Evolutionary conservation across 345 rosid species (phyloP), one percentile per base, ranked within the genome.

Genomic region (Clausena lansium): DNA sequence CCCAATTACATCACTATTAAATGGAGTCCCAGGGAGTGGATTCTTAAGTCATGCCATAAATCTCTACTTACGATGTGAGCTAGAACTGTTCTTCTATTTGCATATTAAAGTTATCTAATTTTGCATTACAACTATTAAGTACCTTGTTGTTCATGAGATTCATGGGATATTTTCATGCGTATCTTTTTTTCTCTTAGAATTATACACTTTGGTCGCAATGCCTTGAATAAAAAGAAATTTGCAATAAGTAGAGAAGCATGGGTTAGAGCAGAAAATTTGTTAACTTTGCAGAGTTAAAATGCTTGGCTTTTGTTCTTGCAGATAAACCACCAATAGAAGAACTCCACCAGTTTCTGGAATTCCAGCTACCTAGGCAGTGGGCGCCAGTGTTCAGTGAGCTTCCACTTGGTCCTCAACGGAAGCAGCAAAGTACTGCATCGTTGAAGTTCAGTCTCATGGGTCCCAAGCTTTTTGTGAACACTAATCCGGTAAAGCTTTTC

Each of bases 311-410:
- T 77, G 45, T 71, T 77, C 70, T 84, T 68, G 80, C 85, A 94
- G 99, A 94, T 90, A 94, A 94, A 82, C 99, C 98, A 47, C 98
- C 97, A 25, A 86, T 90, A 67, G 90, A 85, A 86, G 99, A 96
- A 84, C 93, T 96, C 30, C 97, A 91, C 78, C 98, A 94, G 86
- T 96, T 96, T 85, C 81, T 96, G 81, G 99, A 96, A 81, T 94
- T 96, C 86, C 98, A 96, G 87, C 89, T 96, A 70, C 98, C 98
- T 14, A 87, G 97, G 80, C 97, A 90, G 58, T 94, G 99, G 99
- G 99, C 99, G 15, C 99, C 99, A 19, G 92, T 91, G 73, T 96
- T 96, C 86, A 91, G 95, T 76, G 99, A 96, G 67, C 97, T 92
- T 81, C 99, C 98, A 64, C 97, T 96, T 84, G 98, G 98, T 73